Base-by-base conservation (phyloP, 305 asterid genomes). In the Fraxinus platypoda region DNA sequence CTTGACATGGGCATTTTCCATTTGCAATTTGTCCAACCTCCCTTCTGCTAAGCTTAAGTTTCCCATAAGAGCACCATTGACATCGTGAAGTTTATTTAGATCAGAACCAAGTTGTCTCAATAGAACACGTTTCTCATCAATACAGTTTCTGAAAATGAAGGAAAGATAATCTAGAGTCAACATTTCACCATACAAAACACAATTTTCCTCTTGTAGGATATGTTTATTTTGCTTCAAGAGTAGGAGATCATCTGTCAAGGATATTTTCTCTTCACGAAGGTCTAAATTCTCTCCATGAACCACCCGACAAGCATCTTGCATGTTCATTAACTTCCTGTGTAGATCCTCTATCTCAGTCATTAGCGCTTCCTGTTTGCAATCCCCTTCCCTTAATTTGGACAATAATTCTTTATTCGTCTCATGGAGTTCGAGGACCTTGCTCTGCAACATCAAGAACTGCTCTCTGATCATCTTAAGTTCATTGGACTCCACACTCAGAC, bases 131-230 rank as follows among this genome's bases (percentile, higher is more conserved):
- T 92, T 94, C 83, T 94, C 98, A 59, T 85, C 88, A 21, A 90
- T 83, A 59, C 84, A 85, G 85, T 87, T 86, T 89, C 85, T 87
- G 81, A 92, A 90, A 79, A 94, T 81, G 62, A 86, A 68, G 59
- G 94, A 91, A 72, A 89, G 87, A 78, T 83, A 84, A 78, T 87
- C 91, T 21, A 90, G 88, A 81, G 88, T 90, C 35, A 94, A 64
- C 64, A 89, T 85, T 81, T 94, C 86, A 54, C 86, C 87, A 80
- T 75, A 75, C 73, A 91, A 76, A 75, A 52, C 83, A 83, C 75
- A 46, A 78, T 91, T 91, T 86, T 92, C 97, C 92, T 88, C 93
- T 90, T 91, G 92, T 30, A 95, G 87, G 76, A 57, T 74, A 78
- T 46, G 71, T 66, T 70, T 86, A 52, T 87, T 92, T 75, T 87